Evolutionary conservation across 208 protist species (phyloP).

Genomic region (Trypanosoma cruzi): DNA sequence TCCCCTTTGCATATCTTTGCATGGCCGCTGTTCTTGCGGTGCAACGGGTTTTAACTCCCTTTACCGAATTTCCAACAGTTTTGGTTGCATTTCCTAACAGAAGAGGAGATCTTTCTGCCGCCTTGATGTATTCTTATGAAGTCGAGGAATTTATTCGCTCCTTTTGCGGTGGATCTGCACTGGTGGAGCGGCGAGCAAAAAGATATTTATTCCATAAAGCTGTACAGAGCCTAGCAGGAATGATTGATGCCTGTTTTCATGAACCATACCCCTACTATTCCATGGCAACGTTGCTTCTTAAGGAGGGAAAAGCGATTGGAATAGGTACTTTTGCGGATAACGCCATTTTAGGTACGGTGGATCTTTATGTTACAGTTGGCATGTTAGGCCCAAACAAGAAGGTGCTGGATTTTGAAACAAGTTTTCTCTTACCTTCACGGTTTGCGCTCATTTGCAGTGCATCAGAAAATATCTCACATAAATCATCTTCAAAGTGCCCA

Average conservation of each 20-base stretch:
- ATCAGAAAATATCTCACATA: background rate
- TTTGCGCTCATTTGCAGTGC: slow-evolving; percentile 18
- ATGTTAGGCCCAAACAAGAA: slow-evolving; percentile 7
- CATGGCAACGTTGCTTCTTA: slow-evolving; percentile 24
- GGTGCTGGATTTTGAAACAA: slow-evolving; percentile 14
- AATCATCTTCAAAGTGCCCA: slow-evolving; percentile 4
- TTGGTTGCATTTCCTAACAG: slow-evolving; percentile 18
- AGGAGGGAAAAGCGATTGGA: slow-evolving; percentile 1
- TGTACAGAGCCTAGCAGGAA: slow-evolving; percentile 24
- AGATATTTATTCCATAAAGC: slow-evolving; percentile 20
- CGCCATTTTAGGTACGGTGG: slow-evolving; percentile 20
- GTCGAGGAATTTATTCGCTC: slow-evolving; percentile 46
- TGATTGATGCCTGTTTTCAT: slow-evolving; percentile 30
- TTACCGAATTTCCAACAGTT: slow-evolving; percentile 21
- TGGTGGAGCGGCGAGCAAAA: slow-evolving; percentile 19
- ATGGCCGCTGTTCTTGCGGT: slow-evolving; percentile 31
- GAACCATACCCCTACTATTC: slow-evolving; percentile 25
- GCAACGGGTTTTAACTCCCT: slow-evolving; percentile 14
- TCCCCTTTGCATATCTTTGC: slow-evolving; percentile 28
- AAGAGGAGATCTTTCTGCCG: slow-evolving; percentile 25
- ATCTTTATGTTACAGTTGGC: slow-evolving; percentile 19
- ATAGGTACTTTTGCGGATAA: background rate
- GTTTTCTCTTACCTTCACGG: slow-evolving; percentile 18
- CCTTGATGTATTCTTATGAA: slow-evolving; percentile 34
- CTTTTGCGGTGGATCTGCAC: slow-evolving; percentile 22